Conservation (phyloP, 73 alveolate genomes). For the Stentor roeselii region DNA sequence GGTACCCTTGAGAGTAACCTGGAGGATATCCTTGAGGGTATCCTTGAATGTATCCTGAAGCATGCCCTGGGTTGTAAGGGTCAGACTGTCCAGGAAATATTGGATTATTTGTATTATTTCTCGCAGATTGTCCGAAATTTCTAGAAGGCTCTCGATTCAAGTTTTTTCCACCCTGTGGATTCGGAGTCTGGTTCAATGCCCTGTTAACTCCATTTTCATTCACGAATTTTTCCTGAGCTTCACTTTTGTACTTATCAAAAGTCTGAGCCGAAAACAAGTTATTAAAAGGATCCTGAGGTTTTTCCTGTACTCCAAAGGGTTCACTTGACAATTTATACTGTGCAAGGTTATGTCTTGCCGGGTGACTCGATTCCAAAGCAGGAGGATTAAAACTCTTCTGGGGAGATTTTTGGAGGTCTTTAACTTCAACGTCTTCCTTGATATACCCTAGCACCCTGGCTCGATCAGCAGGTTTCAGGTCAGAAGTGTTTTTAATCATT, state of each 20-base stretch:
- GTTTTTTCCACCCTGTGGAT: not conserved
- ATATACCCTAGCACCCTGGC: not conserved
- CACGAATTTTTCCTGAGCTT: not conserved
- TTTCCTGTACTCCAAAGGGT: not conserved
- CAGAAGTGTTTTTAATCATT: not conserved
- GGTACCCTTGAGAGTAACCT: not conserved
- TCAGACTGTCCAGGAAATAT: not conserved
- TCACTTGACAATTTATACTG: not conserved
- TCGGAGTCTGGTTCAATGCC: not conserved
- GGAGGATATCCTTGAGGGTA: slow-evolving; percentile 9
- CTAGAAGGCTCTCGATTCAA: not conserved
- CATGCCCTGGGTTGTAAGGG: too few species aligned
- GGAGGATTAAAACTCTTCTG: not conserved
- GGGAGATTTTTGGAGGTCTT: not conserved
- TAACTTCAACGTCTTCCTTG: not conserved
- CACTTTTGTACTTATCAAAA: not conserved
- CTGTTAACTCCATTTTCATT: not conserved
- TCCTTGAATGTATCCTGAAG: too few species aligned
- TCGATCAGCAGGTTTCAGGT: not conserved
- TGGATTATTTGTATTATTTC: not conserved
- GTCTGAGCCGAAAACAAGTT: not conserved
- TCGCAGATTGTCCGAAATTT: not conserved
- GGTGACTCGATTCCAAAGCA: not conserved
- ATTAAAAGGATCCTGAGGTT: not conserved
- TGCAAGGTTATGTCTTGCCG: not conserved